Evolutionary conservation across 306 rosid species (phyloP).

Genomic region (Pterocarpus macrocarpus): DNA sequence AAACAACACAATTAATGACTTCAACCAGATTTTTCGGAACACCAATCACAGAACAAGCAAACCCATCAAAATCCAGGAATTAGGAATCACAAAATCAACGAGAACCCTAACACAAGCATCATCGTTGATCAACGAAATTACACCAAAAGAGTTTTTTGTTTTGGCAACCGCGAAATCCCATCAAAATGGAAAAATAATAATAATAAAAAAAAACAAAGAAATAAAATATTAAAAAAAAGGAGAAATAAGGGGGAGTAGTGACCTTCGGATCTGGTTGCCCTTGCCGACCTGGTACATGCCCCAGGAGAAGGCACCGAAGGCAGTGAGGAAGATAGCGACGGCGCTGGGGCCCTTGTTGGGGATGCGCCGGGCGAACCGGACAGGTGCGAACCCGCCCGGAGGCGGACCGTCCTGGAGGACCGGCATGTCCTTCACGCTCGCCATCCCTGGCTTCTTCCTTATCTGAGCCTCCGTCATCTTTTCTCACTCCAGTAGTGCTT

Average conservation of each 20-base stretch:
- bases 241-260: not conserved
- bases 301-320: constrained; percentile 91
- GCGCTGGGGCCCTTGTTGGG: constrained; percentile 94
- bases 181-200: not conserved
- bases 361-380: constrained; percentile 97
- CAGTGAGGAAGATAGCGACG: constrained; percentile 76
- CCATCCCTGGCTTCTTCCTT: constrained; percentile 98
- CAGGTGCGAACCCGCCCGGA: constrained; percentile 97
- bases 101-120: not conserved
- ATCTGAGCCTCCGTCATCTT: constrained; percentile 93
- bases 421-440: constrained; percentile 98
- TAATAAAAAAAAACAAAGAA: not conserved
- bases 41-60: not conserved
- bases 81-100: not conserved
- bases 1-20: not conserved
- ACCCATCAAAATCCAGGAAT: not conserved
- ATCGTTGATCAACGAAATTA: not conserved
- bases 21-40: not conserved
- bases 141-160: not conserved
- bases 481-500: not conserved
- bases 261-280: constrained; percentile 99
- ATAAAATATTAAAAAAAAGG: not conserved
- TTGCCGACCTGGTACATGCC: constrained; percentile 99
- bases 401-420: constrained; percentile 99
- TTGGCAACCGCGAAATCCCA: not conserved